Base-by-base conservation (phyloP, 768 basidiomycete genomes). In the Pholiota molesta region DNA sequence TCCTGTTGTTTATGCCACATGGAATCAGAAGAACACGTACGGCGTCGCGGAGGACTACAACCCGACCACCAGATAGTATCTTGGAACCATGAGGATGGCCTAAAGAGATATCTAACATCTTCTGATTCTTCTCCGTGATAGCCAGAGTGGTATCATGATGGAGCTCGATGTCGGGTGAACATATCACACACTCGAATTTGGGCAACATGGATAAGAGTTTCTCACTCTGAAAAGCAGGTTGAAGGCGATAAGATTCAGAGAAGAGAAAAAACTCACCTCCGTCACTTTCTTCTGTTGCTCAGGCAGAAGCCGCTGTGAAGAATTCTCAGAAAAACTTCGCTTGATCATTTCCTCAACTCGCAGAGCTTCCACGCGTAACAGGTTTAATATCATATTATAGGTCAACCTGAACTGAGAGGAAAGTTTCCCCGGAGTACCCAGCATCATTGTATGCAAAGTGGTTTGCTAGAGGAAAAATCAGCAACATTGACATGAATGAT, bases 271-370 rank as follows among this genome's bases (percentile, higher is more conserved):
- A 56, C 83, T 69, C 63, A 94, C 97, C 80, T 97, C 89, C 2
- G 81, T 72, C 23, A 99, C 92, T 71, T 90, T 86, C 72, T 90
- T 88, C 74, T 99, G 95, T 63, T 99, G 94, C 58, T 97, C 95
- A 4, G 97, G 97, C 31, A 98, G 78, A 47, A 98, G 78, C 40
- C 90, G 83, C 71, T 99, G 97, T 0, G 97, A 91, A 1, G 95
- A 89, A 71, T 99, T 99, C 78, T 99, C 97, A 17, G 97, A 99
- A 75, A 99, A 99, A 73, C 94, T 95, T 40, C 97, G 84, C 74
- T 99, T 99, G 72, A 99, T 99, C 97, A 99, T 99, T 75, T 99
- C 97, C 71, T 99, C 97, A 17, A 99, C 97, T 62, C 89, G 83
- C 52, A 99, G 81, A 0, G 97, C 96, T 71, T 99, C 97, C 10